phyloP scores from a whole-genome alignment of 2,329 filamentous ascomycete genomes.

The Cadophora sp. region DNA sequence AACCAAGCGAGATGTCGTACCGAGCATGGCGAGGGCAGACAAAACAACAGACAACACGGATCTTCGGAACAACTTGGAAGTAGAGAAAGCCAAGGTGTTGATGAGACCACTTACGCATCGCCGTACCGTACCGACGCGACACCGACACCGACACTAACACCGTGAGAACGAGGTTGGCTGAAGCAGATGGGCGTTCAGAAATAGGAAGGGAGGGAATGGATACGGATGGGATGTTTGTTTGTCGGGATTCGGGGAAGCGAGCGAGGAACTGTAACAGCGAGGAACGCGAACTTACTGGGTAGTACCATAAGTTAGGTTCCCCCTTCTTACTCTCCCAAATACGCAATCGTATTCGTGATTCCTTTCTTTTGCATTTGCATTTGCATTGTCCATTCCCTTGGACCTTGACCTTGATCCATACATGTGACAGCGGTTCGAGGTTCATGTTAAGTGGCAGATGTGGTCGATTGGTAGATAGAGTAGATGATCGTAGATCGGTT shows the following conservation, averaged over 20 bases:
- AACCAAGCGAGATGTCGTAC: background rate
- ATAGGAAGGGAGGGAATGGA: no score
- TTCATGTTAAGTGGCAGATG: slow-evolving; percentile 1
- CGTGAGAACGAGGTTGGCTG: background rate
- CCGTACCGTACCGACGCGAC: background rate
- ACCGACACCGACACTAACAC: background rate
- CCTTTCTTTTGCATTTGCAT: no score
- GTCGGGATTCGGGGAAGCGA: background rate
- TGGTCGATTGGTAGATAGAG: background rate
- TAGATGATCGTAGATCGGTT: background rate
- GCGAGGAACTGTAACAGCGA: background rate
- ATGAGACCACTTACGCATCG: slow-evolving; percentile 6
- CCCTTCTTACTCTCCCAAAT: no score
- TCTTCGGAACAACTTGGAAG: background rate
- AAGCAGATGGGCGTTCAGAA: background rate
- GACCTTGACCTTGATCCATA: no score
- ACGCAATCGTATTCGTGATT: no score
- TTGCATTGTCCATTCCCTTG: no score
- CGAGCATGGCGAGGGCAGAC: background rate
- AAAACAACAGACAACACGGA: background rate
- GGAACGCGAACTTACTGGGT: background rate
- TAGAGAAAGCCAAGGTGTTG: background rate
- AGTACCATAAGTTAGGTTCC: no score
- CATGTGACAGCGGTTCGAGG: no score
- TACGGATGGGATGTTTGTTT: background rate